These are phyloP conservation scores for Russula vinacea DNA, from an alignment of 768 basidiomycete species.

Conservation along the genomic window DNA sequence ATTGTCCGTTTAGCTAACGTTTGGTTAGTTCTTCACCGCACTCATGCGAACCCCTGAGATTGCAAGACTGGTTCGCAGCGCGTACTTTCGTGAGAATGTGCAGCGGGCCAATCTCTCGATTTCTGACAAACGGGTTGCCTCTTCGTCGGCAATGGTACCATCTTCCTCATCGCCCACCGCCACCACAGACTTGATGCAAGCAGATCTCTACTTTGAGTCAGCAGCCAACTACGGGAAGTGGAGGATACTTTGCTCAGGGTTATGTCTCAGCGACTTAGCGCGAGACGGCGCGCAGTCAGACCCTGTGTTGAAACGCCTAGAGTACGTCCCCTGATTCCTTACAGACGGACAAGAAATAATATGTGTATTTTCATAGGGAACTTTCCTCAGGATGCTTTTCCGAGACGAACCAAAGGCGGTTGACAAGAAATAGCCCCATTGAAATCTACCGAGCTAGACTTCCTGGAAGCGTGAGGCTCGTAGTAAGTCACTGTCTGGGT, in stretches of 20 bases:
- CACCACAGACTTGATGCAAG: constrained; percentile 1
- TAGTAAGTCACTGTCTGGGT: constrained; percentile 6
- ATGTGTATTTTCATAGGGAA: constrained; percentile 9
- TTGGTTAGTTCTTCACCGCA: not conserved
- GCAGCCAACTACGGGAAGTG: constrained; percentile 13
- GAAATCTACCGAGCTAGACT: constrained; percentile 27
- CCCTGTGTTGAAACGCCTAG: constrained; percentile 8
- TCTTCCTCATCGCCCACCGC: not conserved
- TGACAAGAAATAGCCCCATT: constrained; percentile 22
- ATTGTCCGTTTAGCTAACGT: not conserved
- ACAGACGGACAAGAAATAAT: not conserved
- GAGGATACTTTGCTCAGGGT: constrained; percentile 11
- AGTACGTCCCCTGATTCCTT: constrained; percentile 1
- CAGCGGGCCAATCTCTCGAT: constrained; percentile 9
- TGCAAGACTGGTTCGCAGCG: not conserved
- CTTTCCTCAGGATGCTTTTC: constrained; percentile 26
- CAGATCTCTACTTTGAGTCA: constrained; percentile 22
- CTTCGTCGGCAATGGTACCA: not conserved
- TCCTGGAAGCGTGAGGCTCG: constrained; percentile 19
- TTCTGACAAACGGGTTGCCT: not conserved
- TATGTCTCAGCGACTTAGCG: constrained; percentile 1
- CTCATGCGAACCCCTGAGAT: not conserved
- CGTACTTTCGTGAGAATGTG: constrained; percentile 20
- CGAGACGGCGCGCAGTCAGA: constrained; percentile 1
- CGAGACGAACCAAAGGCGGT: constrained; percentile 19